Evolutionary conservation across 768 basidiomycete species (phyloP).

Genomic region (Melanogaster broomeanus): DNA sequence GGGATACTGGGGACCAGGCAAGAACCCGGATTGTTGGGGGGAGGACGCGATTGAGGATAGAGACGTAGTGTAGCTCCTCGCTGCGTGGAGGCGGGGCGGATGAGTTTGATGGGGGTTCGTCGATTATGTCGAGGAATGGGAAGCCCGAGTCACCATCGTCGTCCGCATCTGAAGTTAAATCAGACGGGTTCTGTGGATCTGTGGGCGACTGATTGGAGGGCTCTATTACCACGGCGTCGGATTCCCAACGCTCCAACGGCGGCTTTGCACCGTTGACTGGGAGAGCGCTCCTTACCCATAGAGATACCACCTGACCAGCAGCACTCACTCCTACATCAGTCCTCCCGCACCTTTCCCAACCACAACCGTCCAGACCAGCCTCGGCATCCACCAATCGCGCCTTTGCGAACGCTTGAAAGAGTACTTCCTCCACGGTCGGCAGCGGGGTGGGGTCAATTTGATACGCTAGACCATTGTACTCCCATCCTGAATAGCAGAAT

Average conservation of each 20-base stretch:
- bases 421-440: slow-evolving; percentile 88
- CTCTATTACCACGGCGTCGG: slow-evolving; percentile 11
- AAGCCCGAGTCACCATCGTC: slow-evolving; percentile 8
- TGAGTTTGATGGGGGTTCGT: slow-evolving; percentile 40
- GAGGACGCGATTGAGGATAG: slow-evolving; percentile 82
- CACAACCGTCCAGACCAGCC: slow-evolving; percentile 80
- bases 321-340: slow-evolving; percentile 96
- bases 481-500: slow-evolving; percentile 91
- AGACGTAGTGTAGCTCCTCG: slow-evolving; percentile 73
- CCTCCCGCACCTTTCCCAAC: slow-evolving; percentile 88
- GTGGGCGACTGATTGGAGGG: neutral
- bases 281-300: slow-evolving; percentile 84
- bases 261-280: slow-evolving; percentile 10
- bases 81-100: slow-evolving; percentile 26
- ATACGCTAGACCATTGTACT: slow-evolving; percentile 87
- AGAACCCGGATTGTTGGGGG: slow-evolving; percentile 88
- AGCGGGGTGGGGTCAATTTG: slow-evolving; percentile 71
- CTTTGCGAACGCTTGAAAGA: slow-evolving; percentile 79
- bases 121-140: slow-evolving; percentile 35
- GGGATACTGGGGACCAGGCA: slow-evolving; percentile 89
- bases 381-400: slow-evolving; percentile 75
- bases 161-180: slow-evolving; percentile 6
- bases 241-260: neutral
- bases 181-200: neutral
- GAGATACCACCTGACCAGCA: slow-evolving; percentile 88